Base-by-base conservation (phyloP, 2,329 filamentous ascomycete genomes). In the Byssoonygena ceratinophila region DNA sequence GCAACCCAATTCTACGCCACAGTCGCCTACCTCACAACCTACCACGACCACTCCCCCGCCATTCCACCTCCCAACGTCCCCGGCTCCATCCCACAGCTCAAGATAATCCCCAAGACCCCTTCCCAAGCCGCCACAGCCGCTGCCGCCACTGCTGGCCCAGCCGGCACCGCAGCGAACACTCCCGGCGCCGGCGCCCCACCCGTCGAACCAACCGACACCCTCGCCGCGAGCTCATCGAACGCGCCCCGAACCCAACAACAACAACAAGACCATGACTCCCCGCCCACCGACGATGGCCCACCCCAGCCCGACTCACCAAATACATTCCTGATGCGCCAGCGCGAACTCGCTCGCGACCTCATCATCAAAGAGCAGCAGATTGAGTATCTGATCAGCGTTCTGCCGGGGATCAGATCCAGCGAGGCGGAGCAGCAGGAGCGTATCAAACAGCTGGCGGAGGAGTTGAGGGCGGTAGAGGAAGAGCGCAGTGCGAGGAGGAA, bases 1-100 rank as follows among this genome's bases (percentile, higher is more conserved):
- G 70, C 71, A 60, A 75, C 71, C 45, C 73, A 76, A 66, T 74
- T 74, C 68, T 75, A 74, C 63, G 71, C 73, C 51, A 74, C 72
- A 29, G 64, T 75, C 52, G 68, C 70, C 63, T 76, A 75, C 60
- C 65, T 75, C 53, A 69, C 63, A 51, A 71, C 65, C 53, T 74
- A 72, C 63, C 71, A 70, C 62, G 72, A 70, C 62, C 69, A 68
- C 59, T 70, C 65, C 40, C 66, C 65, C 52, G 69, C 66, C 27
- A 67, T 55, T 11, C 62, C 59, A 31, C 68, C 65, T 14, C 57
- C 57, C 40, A 60, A 62, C 53, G 60, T 64, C 55, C 61, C 60
- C 43, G 57, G 61, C 55, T 63, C 64, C 52, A 67, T 65, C 27
- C 70, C 66, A 1, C 60, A 64, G 32, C 65, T 71, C 37, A 67